A percentile compares a stretch with the other conserved stretches of the same genome.
phyloP scores from a whole-genome alignment of 805 yeast species.

The Kodamaea kakaduensis region DNA sequence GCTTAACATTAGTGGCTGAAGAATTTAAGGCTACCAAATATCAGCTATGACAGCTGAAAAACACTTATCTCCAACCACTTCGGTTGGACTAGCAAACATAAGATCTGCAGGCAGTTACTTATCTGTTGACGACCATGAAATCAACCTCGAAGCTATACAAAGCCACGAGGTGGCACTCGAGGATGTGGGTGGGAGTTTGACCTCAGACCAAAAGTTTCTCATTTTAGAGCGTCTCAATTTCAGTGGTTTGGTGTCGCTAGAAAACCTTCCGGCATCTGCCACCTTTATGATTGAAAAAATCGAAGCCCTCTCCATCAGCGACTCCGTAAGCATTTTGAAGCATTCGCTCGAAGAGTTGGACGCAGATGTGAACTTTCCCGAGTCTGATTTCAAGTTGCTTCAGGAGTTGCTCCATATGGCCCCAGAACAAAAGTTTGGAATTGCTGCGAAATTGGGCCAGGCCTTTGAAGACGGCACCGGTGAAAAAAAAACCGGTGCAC shows the following conservation, averaged over 20 bases:
- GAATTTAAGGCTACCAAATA: too few species aligned
- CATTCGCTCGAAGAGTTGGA: slow-evolving; percentile 38
- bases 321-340: slow-evolving; percentile 37
- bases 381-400: slow-evolving; percentile 32
- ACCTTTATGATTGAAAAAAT: slow-evolving; percentile 42
- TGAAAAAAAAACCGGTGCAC: too few species aligned
- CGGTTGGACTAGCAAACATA: too few species aligned
- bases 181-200: slow-evolving; percentile 15
- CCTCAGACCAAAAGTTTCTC: slow-evolving; percentile 23
- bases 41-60: too few species aligned
- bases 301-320: slow-evolving; percentile 29
- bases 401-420: slow-evolving; percentile 12
- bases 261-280: slow-evolving; percentile 28
- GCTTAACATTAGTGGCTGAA: too few species aligned
- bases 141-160: slow-evolving; percentile 13
- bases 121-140: slow-evolving; percentile 13
- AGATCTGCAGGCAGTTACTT: slow-evolving; percentile 8
- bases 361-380: slow-evolving; percentile 47
- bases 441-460: slow-evolving; percentile 1
- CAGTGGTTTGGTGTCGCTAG: slow-evolving; percentile 23
- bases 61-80: too few species aligned
- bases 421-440: not conserved
- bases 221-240: slow-evolving; percentile 24
- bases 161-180: slow-evolving; percentile 12
- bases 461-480: slow-evolving; percentile 3